Evolutionary conservation across 495 filamentous ascomycete species (phyloP).

Genomic region (Neurospora sp.): DNA sequence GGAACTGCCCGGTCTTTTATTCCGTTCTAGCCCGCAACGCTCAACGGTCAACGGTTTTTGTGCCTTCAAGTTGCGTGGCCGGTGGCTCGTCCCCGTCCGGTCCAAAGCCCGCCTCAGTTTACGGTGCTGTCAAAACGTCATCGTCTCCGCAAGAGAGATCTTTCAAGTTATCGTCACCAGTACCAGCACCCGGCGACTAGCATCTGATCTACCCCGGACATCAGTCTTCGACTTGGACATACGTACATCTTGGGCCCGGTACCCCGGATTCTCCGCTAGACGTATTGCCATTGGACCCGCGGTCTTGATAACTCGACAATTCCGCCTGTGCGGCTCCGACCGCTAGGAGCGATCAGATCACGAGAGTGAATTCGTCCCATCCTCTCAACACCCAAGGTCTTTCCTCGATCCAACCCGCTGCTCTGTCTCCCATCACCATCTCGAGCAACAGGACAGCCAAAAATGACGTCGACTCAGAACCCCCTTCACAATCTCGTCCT

Average conservation of each 20-base stretch:
- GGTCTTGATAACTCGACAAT: neutral
- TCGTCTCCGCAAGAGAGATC: neutral
- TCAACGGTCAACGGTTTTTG: neutral
- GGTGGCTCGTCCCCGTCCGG: neutral
- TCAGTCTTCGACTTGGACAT: neutral
- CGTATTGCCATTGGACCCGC: neutral
- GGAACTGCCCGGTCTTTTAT: neutral
- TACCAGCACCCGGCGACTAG: neutral
- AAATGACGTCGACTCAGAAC: slow-evolving; percentile 35
- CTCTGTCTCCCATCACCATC: neutral
- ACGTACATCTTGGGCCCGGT: neutral
- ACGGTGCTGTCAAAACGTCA: neutral
- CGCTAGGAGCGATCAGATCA: neutral
- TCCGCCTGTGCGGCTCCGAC: neutral
- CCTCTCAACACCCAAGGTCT: neutral
- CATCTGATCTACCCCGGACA: neutral
- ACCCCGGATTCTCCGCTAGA: neutral
- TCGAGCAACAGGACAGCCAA: slow-evolving; percentile 23
- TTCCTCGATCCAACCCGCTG: neutral
- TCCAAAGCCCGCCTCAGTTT: neutral
- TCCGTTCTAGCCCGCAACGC: neutral
- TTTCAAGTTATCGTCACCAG: neutral
- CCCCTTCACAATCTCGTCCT: slow-evolving; percentile 43
- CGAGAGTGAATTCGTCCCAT: neutral
- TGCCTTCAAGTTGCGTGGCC: neutral